Evolutionary conservation across 73 alveolate genomes (phyloP).

Genomic region (Paramecium biaurelia): DNA sequence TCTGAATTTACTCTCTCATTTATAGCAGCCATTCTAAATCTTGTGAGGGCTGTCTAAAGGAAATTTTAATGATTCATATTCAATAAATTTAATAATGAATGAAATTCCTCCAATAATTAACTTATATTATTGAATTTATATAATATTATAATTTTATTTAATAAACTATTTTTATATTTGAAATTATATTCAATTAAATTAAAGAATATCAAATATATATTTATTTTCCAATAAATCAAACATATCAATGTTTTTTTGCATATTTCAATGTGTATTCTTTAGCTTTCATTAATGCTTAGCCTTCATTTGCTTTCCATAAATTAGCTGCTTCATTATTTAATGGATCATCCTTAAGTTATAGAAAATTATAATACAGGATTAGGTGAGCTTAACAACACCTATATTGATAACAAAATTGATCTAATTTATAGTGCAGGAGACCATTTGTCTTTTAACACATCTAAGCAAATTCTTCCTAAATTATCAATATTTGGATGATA

Average conservation of each 20-base stretch:
- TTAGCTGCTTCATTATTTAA: conserved; percentile 88
- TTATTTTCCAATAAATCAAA: not conserved
- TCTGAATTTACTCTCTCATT: not conserved
- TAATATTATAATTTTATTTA: not conserved
- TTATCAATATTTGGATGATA: conserved; percentile 94
- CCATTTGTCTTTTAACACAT: conserved; percentile 91
- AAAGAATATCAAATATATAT: not conserved
- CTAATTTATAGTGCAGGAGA: conserved; percentile 95
- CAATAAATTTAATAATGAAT: not conserved
- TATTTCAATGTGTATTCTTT: conserved; percentile 82
- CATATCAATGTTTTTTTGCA: conserved; percentile 63
- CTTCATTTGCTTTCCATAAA: conserved; percentile 82
- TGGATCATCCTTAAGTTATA: conserved; percentile 80
- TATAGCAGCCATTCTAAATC: conserved; percentile 1
- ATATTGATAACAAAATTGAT: conserved; percentile 83
- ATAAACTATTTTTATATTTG: not conserved
- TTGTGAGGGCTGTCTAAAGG: not conserved
- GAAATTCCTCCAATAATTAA: not conserved
- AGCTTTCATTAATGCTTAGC: conserved; percentile 84
- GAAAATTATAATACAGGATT: conserved; percentile 57
- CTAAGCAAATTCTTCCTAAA: conserved; percentile 93
- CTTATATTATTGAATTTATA: not conserved
- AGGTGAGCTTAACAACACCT: conserved; percentile 88
- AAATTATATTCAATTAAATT: not conserved
- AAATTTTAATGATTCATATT: not conserved